Conservation (phyloP, 2,329 filamentous ascomycete genomes). For the Aureobasidium sp. region DNA sequence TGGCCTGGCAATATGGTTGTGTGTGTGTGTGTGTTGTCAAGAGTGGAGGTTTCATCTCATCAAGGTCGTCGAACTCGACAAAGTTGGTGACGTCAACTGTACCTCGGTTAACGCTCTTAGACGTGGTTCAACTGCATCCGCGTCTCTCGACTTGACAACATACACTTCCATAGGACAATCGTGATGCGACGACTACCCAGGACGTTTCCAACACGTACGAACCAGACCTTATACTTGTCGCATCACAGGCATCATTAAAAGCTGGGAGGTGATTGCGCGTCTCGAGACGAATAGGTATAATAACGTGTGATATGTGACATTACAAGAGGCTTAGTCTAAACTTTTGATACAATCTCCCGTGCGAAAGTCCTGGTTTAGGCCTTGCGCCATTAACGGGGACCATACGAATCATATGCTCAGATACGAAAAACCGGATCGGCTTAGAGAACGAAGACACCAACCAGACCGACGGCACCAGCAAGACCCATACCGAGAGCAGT, state of each 20-base stretch:
- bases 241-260: neutral
- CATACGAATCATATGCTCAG: neutral
- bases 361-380: neutral
- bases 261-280: neutral
- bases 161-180: neutral
- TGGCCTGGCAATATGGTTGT: neutral
- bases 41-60: neutral
- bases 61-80: neutral
- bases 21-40: neutral
- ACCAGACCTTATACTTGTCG: neutral
- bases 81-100: neutral
- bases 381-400: neutral
- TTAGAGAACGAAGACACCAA: slow-evolving; percentile 37
- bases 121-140: neutral
- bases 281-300: neutral
- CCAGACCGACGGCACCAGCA: slow-evolving; percentile 32
- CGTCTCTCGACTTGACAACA: neutral
- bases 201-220: neutral
- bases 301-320: neutral
- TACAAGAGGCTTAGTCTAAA: slow-evolving; percentile 2
- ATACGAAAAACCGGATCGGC: neutral
- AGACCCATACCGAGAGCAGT: slow-evolving; percentile 32
- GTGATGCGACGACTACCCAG: neutral
- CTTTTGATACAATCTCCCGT: slow-evolving; percentile 4
- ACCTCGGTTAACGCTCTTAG: neutral